phyloP scores from a whole-genome alignment of 768 basidiomycete species.

The Neoboletus magnificus region DNA sequence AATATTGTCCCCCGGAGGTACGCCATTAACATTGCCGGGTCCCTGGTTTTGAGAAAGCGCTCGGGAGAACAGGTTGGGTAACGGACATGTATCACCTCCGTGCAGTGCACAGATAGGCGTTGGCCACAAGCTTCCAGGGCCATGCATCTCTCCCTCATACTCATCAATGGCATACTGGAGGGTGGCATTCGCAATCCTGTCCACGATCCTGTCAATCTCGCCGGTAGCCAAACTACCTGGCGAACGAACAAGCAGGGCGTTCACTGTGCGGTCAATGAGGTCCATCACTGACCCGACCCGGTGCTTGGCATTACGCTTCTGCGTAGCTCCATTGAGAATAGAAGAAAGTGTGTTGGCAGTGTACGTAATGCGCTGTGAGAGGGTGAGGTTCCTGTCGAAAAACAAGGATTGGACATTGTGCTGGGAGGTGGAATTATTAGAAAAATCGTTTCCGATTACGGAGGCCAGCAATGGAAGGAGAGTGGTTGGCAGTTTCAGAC shows the following conservation, averaged over 20 bases:
- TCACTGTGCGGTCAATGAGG: constrained; percentile 67
- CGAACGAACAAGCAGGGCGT: constrained; percentile 51
- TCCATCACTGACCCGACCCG: constrained; percentile 70
- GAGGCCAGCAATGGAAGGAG: constrained; percentile 80
- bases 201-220: constrained; percentile 61
- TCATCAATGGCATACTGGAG: constrained; percentile 75
- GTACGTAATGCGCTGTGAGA: constrained; percentile 60
- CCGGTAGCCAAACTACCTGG: constrained; percentile 48
- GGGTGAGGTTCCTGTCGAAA: constrained; percentile 58
- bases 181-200: constrained; percentile 68
- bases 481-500: constrained; percentile 63
- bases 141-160: constrained; percentile 41
- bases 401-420: constrained; percentile 58
- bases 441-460: constrained; percentile 78
- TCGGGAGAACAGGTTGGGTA: constrained; percentile 52
- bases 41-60: constrained; percentile 20
- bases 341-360: constrained; percentile 55
- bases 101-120: constrained; percentile 64
- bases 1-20: constrained; percentile 14
- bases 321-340: constrained; percentile 47
- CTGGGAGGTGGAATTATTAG: constrained; percentile 46
- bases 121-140: constrained; percentile 46
- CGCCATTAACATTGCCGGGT: constrained; percentile 19
- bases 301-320: constrained; percentile 49
- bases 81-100: constrained; percentile 49